A percentile compares a stretch with the other conserved stretches of the same genome.
phyloP scores from a whole-genome alignment of 495 filamentous ascomycete species.

The Letharia lupina region DNA sequence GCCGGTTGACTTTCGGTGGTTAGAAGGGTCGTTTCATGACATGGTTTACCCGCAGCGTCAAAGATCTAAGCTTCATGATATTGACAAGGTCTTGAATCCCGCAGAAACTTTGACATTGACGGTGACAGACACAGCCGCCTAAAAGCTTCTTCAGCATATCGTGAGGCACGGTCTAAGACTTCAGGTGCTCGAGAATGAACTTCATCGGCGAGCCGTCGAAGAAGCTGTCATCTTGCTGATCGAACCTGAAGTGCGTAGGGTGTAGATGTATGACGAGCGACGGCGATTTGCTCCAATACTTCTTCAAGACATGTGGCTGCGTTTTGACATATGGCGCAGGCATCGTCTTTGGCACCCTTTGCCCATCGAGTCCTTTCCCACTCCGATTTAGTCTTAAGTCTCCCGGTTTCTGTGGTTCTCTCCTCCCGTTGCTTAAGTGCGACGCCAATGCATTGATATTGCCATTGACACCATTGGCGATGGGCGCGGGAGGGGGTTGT shows the following conservation, averaged over 20 bases:
- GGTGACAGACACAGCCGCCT: constrained; percentile 34
- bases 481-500: constrained; percentile 30
- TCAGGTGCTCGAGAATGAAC: constrained; percentile 70
- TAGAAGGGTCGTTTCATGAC: no score
- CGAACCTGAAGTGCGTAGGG: constrained; percentile 80
- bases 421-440: constrained; percentile 47
- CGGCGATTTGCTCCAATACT: constrained; percentile 65
- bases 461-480: constrained; percentile 38
- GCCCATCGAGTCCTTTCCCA: constrained; percentile 33
- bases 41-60: no score
- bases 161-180: constrained; percentile 57
- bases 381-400: constrained; percentile 33
- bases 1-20: no score
- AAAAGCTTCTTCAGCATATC: constrained; percentile 62
- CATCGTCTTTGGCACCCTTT: constrained; percentile 33
- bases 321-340: constrained; percentile 55
- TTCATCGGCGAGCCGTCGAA: constrained; percentile 85
- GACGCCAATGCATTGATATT: constrained; percentile 35
- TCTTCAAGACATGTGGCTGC: constrained; percentile 68
- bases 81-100: no score
- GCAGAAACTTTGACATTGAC: no score
- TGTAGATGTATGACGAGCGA: constrained; percentile 83
- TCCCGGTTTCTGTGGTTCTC: constrained; percentile 41
- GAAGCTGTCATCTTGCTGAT: constrained; percentile 88
- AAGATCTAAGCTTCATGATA: no score